phyloP scores from a whole-genome alignment of 2,329 filamentous ascomycete genomes.

The Arthrobotrys musiformis region DNA sequence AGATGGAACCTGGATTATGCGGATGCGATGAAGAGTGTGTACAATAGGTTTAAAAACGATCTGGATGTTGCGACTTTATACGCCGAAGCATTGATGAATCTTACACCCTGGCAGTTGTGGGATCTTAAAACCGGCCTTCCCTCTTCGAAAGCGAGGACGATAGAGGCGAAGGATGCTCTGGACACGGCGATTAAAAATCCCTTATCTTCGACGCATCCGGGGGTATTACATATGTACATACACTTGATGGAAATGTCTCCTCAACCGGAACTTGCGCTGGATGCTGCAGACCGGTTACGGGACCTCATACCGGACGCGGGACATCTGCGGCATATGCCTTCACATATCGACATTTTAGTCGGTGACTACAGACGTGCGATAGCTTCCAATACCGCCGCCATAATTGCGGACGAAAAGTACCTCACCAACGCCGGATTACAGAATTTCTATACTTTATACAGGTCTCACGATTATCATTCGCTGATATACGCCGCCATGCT shows the following conservation, averaged over 20 bases:
- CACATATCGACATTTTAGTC: conserved; percentile 77
- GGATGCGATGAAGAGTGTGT: conserved; percentile 70
- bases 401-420: conserved; percentile 75
- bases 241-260: conserved; percentile 82
- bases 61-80: conserved; percentile 74
- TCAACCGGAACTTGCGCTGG: conserved; percentile 72
- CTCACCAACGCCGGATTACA: conserved; percentile 70
- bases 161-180: conserved; percentile 71
- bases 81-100: conserved; percentile 74
- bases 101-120: conserved; percentile 75
- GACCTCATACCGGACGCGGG: conserved; percentile 75
- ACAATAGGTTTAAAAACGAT: conserved; percentile 68
- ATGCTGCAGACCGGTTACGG: conserved; percentile 72
- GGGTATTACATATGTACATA: conserved; percentile 79
- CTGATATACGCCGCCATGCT: conserved; percentile 83
- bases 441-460: conserved; percentile 82
- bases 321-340: conserved; percentile 80
- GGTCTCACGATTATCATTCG: conserved; percentile 79
- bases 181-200: conserved; percentile 69
- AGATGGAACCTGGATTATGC: conserved; percentile 72
- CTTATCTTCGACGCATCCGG: conserved; percentile 71
- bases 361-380: conserved; percentile 77
- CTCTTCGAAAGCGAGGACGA: conserved; percentile 67
- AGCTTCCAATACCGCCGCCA: conserved; percentile 73
- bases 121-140: conserved; percentile 71